A percentile compares a stretch with the other conserved stretches of the same genome.
Conservation (phyloP, 345 rosid species). For the Acer saccharum region DNA sequence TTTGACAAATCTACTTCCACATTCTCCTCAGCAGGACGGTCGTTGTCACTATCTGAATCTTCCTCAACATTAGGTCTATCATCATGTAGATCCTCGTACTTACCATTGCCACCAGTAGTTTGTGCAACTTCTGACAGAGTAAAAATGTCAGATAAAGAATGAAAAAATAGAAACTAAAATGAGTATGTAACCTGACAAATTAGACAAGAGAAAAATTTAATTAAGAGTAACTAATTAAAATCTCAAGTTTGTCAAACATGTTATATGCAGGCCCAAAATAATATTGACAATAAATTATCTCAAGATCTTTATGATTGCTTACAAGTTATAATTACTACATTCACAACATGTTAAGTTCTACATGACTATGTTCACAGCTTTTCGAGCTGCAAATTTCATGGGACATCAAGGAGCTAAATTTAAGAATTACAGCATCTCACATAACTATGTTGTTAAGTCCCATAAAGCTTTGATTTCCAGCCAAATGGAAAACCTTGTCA, state of each 20-base stretch:
- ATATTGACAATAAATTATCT: neutral
- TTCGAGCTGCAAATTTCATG: neutral
- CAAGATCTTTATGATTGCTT: neutral
- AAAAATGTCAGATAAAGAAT: neutral
- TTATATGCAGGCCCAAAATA: neutral
- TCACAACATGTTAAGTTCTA: too few relatives aligned
- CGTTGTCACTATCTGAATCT: slow-evolving; percentile 46
- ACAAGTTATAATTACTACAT: too few relatives aligned
- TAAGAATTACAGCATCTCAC: too few relatives aligned
- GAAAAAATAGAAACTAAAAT: neutral
- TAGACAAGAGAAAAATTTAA: neutral
- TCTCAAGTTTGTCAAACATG: neutral
- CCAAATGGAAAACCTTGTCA: neutral
- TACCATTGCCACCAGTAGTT: slow-evolving; percentile 31
- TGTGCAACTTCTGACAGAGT: slow-evolving; percentile 38
- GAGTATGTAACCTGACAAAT: neutral
- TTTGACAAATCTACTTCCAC: slow-evolving; percentile 55
- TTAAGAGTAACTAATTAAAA: neutral
- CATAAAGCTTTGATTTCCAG: neutral
- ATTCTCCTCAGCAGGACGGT: slow-evolving; percentile 43
- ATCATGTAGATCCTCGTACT: slow-evolving; percentile 33
- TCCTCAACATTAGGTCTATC: slow-evolving; percentile 43
- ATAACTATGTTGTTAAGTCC: too few relatives aligned
- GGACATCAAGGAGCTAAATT: neutral
- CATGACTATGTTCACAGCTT: too few relatives aligned